phyloP scores from a whole-genome alignment of 805 yeast genomes.

The Cyberlindnera mycetangii region DNA sequence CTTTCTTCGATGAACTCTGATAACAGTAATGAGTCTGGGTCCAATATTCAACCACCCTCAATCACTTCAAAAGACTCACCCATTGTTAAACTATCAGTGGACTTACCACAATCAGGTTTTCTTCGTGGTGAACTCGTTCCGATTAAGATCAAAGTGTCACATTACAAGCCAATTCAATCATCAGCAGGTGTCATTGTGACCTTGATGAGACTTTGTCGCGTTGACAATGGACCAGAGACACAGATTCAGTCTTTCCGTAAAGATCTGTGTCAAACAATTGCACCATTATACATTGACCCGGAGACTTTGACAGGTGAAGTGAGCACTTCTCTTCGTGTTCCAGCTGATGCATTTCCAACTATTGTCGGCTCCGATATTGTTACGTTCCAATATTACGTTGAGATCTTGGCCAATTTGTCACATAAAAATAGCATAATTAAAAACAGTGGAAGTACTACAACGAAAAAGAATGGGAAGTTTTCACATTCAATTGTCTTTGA shows the following conservation, averaged over 20 bases:
- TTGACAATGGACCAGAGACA: slow-evolving; percentile 55
- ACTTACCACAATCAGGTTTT: slow-evolving; percentile 62
- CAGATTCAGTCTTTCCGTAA: slow-evolving; percentile 63
- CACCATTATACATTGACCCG: slow-evolving; percentile 80
- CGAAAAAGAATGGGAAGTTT: slow-evolving; percentile 20
- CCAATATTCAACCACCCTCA: slow-evolving; percentile 5
- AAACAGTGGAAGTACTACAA: slow-evolving; percentile 24
- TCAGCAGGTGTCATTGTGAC: slow-evolving; percentile 76
- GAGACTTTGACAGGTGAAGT: slow-evolving; percentile 51
- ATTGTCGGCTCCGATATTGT: slow-evolving; percentile 68
- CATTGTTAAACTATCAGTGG: slow-evolving; percentile 40
- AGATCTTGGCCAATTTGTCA: slow-evolving; percentile 76
- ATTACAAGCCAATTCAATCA: slow-evolving; percentile 67
- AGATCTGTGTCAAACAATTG: slow-evolving; percentile 73
- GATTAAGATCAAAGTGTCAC: slow-evolving; percentile 61
- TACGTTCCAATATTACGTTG: slow-evolving; percentile 80
- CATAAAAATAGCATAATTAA: slow-evolving; percentile 44
- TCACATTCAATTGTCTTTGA: slow-evolving; percentile 26
- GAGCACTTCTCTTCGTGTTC: slow-evolving; percentile 64
- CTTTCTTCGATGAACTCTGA: slow-evolving; percentile 20
- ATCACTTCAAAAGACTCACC: slow-evolving; percentile 11
- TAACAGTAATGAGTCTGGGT: slow-evolving; percentile 21
- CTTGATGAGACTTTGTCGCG: slow-evolving; percentile 73
- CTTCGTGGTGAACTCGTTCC: slow-evolving; percentile 79
- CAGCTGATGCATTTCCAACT: slow-evolving; percentile 85